Evolutionary conservation across 805 yeast species (phyloP).

Genomic region (Diddensiella transvaalensis): DNA sequence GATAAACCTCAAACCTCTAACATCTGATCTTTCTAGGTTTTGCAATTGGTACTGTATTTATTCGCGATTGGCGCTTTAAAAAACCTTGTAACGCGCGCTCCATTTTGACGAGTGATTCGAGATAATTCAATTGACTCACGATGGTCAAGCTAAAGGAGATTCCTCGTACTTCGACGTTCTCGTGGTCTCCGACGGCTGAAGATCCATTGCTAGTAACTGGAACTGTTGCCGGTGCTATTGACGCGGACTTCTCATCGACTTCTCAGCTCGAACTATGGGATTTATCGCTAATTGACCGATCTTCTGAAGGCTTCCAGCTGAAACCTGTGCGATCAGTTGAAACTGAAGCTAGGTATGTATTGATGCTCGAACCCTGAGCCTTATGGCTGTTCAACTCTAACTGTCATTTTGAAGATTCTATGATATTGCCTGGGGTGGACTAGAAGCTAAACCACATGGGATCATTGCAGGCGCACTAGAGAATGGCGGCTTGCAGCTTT

Average conservation of each 20-base stretch:
- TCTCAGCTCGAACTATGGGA: conserved; percentile 81
- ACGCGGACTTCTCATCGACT: conserved; percentile 75
- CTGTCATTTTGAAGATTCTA: conserved; percentile 45
- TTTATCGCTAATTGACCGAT: conserved; percentile 39
- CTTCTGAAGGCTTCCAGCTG: conserved; percentile 29
- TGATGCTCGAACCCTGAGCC: conserved; percentile 12
- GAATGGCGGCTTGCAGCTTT: conserved; percentile 72
- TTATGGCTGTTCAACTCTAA: conserved; percentile 22
- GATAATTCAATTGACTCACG: neutral
- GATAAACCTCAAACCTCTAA: too few species aligned
- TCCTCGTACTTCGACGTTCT: conserved; percentile 85
- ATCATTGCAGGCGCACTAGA: conserved; percentile 87
- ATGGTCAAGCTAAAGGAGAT: conserved; percentile 86
- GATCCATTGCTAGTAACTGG: conserved; percentile 84
- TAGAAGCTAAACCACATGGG: conserved; percentile 48
- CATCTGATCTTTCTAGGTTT: too few species aligned
- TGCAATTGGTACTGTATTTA: neutral
- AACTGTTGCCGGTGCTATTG: conserved; percentile 94
- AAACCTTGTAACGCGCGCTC: too few species aligned
- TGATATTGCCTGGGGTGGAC: conserved; percentile 79
- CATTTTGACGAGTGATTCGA: too few species aligned
- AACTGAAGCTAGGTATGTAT: conserved; percentile 45
- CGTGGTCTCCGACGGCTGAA: conserved; percentile 77
- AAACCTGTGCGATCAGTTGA: conserved; percentile 44
- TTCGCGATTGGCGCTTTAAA: neutral